Percentiles rank a stretch among this genome's conserved stretches.
Conservation (phyloP, 1,139 yeast species). For the Kodamaea arcana region DNA sequence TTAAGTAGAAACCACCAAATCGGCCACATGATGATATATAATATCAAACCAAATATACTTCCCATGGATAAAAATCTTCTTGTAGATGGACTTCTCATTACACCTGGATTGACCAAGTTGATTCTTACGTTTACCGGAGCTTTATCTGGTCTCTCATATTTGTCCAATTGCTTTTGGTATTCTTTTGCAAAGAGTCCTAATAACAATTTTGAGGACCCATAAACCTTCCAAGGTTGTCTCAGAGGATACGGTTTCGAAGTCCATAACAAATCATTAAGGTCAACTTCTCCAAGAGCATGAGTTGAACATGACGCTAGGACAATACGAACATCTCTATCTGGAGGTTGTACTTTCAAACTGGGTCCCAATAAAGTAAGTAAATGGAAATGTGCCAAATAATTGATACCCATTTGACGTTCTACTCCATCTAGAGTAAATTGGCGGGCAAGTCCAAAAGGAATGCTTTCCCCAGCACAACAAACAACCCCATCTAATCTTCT, state of each 20-base stretch:
- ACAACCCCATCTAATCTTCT: slow-evolving; percentile 84
- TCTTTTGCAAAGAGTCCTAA: slow-evolving; percentile 71
- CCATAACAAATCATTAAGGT: slow-evolving; percentile 67
- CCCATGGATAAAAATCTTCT: slow-evolving; percentile 80
- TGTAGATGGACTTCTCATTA: slow-evolving; percentile 83
- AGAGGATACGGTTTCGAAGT: slow-evolving; percentile 56
- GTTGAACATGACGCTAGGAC: slow-evolving; percentile 72
- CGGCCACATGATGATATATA: slow-evolving; percentile 73
- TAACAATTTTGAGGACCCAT: slow-evolving; percentile 78
- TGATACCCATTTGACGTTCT: slow-evolving; percentile 78
- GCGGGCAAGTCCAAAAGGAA: slow-evolving; percentile 63
- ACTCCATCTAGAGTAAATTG: slow-evolving; percentile 74
- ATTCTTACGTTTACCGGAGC: slow-evolving; percentile 68
- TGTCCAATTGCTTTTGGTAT: slow-evolving; percentile 59
- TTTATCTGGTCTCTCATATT: slow-evolving; percentile 59
- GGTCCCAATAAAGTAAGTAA: slow-evolving; percentile 76
- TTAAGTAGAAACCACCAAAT: slow-evolving; percentile 78
- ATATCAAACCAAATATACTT: slow-evolving; percentile 59
- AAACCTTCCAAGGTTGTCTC: slow-evolving; percentile 65
- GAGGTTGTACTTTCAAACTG: slow-evolving; percentile 80
- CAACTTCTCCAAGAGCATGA: slow-evolving; percentile 67
- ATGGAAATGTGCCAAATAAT: slow-evolving; percentile 79
- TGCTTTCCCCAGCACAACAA: slow-evolving; percentile 80
- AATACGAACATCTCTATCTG: slow-evolving; percentile 88
- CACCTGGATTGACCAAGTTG: slow-evolving; percentile 85